These are phyloP conservation scores for Plenodomus tracheiphilus DNA, from an alignment of 2,329 filamentous ascomycete genomes.

Conservation along the genomic window DNA sequence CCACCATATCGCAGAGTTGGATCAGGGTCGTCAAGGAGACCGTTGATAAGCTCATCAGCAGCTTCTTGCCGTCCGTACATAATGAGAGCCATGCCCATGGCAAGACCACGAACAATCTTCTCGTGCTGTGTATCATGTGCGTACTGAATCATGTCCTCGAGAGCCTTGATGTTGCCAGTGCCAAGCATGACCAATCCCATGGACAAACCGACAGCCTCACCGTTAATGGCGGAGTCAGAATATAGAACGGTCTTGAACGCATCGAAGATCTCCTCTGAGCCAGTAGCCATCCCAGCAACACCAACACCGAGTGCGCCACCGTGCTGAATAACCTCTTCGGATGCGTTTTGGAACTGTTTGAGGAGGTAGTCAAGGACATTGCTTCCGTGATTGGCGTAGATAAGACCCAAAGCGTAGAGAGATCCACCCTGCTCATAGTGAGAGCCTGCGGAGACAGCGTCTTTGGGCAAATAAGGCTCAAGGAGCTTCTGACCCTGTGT, in stretches of 20 bases:
- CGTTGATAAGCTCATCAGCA: constrained; percentile 92
- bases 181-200: constrained; percentile 99
- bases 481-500: constrained; percentile 90
- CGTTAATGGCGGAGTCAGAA: constrained; percentile 92
- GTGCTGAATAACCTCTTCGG: constrained; percentile 94
- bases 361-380: constrained; percentile 82
- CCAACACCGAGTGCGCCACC: constrained; percentile 93
- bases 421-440: constrained; percentile 96
- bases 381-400: constrained; percentile 96
- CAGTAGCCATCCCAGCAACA: constrained; percentile 96
- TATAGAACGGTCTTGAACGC: constrained; percentile 88
- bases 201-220: constrained; percentile 90
- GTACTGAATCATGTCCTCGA: constrained; percentile 97
- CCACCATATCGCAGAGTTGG: constrained; percentile 93
- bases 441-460: constrained; percentile 73
- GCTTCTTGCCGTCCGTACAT: constrained; percentile 97
- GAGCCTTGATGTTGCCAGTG: constrained; percentile 89
- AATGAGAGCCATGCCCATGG: constrained; percentile 95
- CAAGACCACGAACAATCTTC: constrained; percentile 95
- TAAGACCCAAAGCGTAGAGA: constrained; percentile 90
- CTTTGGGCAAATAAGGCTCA: constrained; percentile 88
- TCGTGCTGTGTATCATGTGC: constrained; percentile 98
- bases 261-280: constrained; percentile 86
- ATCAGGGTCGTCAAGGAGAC: constrained; percentile 89
- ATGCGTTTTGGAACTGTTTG: constrained; percentile 71